A percentile compares a stretch with the other conserved stretches of the same genome.
These are phyloP conservation scores for Suhomyces atakaporum DNA, from an alignment of 1,139 yeast genomes.

Conservation along the genomic window DNA sequence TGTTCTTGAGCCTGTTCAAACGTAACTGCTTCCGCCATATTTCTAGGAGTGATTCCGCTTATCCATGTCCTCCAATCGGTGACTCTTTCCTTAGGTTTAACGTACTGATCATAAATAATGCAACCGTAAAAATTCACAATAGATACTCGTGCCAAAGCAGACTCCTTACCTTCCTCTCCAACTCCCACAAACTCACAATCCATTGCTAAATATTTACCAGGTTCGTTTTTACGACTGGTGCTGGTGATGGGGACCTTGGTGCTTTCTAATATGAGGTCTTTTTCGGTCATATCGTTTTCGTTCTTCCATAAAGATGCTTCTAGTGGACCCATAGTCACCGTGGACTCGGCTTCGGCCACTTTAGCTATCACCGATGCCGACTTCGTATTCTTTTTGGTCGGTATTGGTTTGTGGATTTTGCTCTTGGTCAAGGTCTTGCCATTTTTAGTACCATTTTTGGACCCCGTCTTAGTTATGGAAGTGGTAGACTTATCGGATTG, in stretches of 20 bases:
- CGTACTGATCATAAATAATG: conserved; percentile 69
- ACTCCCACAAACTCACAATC: conserved; percentile 97
- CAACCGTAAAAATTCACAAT: conserved; percentile 82
- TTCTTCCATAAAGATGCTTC: conserved; percentile 34
- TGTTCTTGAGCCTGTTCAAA: conserved; percentile 66
- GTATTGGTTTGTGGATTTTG: not conserved
- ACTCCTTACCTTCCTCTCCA: conserved; percentile 67
- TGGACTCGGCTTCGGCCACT: conserved; percentile 1
- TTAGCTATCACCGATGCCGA: too few species aligned
- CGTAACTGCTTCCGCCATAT: conserved; percentile 66
- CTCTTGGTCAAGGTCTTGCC: not conserved
- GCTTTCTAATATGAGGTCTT: conserved; percentile 16
- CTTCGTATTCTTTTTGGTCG: not conserved
- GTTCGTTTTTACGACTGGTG: conserved; percentile 29
- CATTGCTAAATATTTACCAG: conserved; percentile 76
- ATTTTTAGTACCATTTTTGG: not conserved
- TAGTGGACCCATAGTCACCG: conserved; percentile 19
- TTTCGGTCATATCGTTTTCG: conserved; percentile 25
- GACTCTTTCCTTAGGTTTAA: conserved; percentile 71
- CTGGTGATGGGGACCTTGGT: not conserved
- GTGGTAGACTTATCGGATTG: not conserved
- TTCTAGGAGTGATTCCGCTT: conserved; percentile 76
- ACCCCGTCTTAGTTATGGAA: not conserved
- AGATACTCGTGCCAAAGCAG: conserved; percentile 84
- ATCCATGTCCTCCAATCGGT: conserved; percentile 95